Evolutionary conservation across 306 rosid genomes (phyloP), one percentile per base, ranked within the genome.

Genomic region (Geum urbanum): DNA sequence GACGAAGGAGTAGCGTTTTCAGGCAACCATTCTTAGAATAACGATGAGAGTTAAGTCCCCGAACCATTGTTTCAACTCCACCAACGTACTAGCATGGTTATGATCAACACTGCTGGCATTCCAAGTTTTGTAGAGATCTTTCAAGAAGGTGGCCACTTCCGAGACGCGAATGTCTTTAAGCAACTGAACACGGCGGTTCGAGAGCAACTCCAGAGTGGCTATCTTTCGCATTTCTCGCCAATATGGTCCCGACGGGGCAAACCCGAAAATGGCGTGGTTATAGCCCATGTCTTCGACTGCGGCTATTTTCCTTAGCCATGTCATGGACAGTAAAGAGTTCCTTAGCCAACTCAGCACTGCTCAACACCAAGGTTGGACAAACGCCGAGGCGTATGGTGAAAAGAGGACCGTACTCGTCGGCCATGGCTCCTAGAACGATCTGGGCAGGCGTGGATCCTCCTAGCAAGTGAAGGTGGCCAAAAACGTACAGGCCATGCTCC

Each of bases 191-290:
- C 82, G 77, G 20, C 67, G 76, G 24, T 35, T 32, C 0, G 91
- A 78, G 19, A 84, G 81, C 20, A 87, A 58, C 77, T 80, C 82
- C 0, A 55, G 45, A 14, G 68, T 51, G 0, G 74, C 43, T 2
- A 87, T 50, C 48, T 82, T 84, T 2, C 84, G 83, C 47, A 87
- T 37, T 55, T 68, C 79, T 3, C 77, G 81, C 89, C 87, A 82
- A 15, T 41, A 80, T 8, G 78, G 60, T 1, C 84, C 85, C 11
- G 66, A 76, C 8, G 84, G 84, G 13, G 70, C 50, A 45, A 87
- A 67, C 2, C 79, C 85, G 6, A 84, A 78, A 49, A 69, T 78
- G 8, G 78, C 77, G n/a, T 46, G 16, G 59, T 75, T 44, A 24
- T 75, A 72, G 27, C 68, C 61, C 35, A 82, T 16, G 13, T 72